phyloP scores from a whole-genome alignment of 2,329 filamentous ascomycete species.

The Xylaria sp. region DNA sequence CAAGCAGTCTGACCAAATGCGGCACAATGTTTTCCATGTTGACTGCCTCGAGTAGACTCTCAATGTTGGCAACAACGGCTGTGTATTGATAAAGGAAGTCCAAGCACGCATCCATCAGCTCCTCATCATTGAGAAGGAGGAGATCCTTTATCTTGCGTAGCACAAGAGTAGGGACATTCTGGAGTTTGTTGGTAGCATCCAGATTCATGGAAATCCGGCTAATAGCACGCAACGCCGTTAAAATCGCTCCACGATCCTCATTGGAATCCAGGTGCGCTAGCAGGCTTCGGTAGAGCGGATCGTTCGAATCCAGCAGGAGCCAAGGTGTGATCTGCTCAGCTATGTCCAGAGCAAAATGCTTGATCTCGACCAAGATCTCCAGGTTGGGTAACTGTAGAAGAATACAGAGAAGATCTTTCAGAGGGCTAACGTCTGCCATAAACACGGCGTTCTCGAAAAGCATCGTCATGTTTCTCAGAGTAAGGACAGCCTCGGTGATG shows the following conservation, averaged over 20 bases:
- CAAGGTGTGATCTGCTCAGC: slow-evolving; percentile 85
- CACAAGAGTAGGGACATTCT: slow-evolving; percentile 59
- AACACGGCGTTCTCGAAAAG: slow-evolving; percentile 82
- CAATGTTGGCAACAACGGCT: slow-evolving; percentile 76
- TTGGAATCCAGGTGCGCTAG: slow-evolving; percentile 58
- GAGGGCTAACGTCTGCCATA: slow-evolving; percentile 65
- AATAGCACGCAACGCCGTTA: slow-evolving; percentile 74
- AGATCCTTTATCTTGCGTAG: slow-evolving; percentile 67
- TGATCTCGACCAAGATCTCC: slow-evolving; percentile 72
- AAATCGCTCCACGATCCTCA: slow-evolving; percentile 70
- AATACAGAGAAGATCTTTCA: slow-evolving; percentile 80
- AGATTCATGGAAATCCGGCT: slow-evolving; percentile 85
- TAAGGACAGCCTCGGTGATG: slow-evolving; percentile 79
- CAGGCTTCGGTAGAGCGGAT: slow-evolving; percentile 74
- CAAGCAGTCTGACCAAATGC: slow-evolving; percentile 73
- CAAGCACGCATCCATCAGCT: slow-evolving; percentile 78
- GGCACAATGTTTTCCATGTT: slow-evolving; percentile 64
- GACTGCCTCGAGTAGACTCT: slow-evolving; percentile 58
- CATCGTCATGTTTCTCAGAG: slow-evolving; percentile 94
- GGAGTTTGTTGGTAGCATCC: slow-evolving; percentile 70
- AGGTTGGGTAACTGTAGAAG: slow-evolving; percentile 70
- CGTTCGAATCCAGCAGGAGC: slow-evolving; percentile 63
- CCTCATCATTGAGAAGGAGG: slow-evolving; percentile 81
- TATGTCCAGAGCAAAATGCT: slow-evolving; percentile 86
- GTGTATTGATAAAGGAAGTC: slow-evolving; percentile 97